Evolutionary conservation across 1,284 basidiomycete species (phyloP).

Genomic region (Leccinum colubrinum): DNA sequence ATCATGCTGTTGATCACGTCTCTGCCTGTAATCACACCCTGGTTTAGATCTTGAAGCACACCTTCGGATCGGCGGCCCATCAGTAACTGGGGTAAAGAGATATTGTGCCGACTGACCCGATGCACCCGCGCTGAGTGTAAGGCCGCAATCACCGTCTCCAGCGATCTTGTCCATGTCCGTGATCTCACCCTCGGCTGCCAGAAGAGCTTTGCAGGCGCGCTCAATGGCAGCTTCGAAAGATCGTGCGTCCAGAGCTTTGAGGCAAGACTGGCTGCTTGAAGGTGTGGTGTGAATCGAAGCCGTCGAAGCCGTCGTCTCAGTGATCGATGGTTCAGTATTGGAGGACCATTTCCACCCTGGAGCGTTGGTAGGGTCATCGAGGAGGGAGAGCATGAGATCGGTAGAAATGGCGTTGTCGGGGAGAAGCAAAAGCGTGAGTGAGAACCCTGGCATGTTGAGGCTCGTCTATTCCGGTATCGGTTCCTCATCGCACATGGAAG

Average conservation of each 20-base stretch:
- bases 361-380: slow-evolving; percentile 74
- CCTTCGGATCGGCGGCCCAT: slow-evolving; percentile 26
- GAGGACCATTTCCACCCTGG: slow-evolving; percentile 87
- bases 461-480: slow-evolving; percentile 58
- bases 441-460: slow-evolving; percentile 94
- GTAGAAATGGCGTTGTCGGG: slow-evolving; percentile 47
- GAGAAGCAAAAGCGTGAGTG: slow-evolving; percentile 82
- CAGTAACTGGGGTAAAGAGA: background rate
- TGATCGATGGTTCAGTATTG: slow-evolving; percentile 33
- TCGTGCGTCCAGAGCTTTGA: slow-evolving; percentile 43
- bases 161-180: slow-evolving; percentile 86
- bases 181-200: slow-evolving; percentile 83
- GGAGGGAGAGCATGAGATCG: slow-evolving; percentile 64
- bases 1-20: slow-evolving; percentile 65
- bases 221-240: slow-evolving; percentile 59
- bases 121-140: slow-evolving; percentile 78
- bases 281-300: slow-evolving; percentile 19
- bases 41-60: slow-evolving; percentile 41
- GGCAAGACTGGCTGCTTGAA: slow-evolving; percentile 15
- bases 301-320: slow-evolving; percentile 14
- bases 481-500: background rate
- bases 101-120: slow-evolving; percentile 35
- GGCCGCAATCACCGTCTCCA: slow-evolving; percentile 76
- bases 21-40: slow-evolving; percentile 39
- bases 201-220: slow-evolving; percentile 68